Evolutionary conservation across 106 monocot genomes (phyloP).

Genomic region (Triglochin maritima): DNA sequence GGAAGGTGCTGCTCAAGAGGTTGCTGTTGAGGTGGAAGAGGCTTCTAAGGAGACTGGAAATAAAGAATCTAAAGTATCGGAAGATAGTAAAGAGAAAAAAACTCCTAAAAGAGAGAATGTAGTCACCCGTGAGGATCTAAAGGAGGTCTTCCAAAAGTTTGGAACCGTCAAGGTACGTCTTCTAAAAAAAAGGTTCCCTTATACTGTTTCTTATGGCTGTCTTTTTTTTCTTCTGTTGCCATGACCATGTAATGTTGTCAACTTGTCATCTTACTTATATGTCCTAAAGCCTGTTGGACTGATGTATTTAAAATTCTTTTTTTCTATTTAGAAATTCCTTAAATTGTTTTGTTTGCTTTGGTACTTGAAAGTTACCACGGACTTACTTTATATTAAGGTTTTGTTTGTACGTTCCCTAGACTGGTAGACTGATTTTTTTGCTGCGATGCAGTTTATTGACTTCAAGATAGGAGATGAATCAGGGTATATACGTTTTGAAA

Average conservation of each 20-base stretch:
- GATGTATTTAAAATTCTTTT: neutral
- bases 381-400: neutral
- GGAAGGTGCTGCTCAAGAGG: slow-evolving; percentile 10
- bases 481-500: slow-evolving; percentile 77
- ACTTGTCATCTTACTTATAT: too few species aligned
- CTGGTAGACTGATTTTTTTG: neutral
- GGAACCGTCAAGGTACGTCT: slow-evolving; percentile 71
- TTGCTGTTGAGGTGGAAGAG: slow-evolving; percentile 1
- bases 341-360: neutral
- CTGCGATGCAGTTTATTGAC: slow-evolving; percentile 50
- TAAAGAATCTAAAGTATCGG: slow-evolving; percentile 8
- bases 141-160: slow-evolving; percentile 44
- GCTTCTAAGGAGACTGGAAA: neutral
- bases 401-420: neutral
- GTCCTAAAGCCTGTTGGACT: too few species aligned
- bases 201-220: neutral
- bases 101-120: slow-evolving; percentile 2
- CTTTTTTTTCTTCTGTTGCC: neutral
- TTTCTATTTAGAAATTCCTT: neutral
- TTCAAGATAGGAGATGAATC: slow-evolving; percentile 66
- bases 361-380: too few species aligned
- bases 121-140: slow-evolving; percentile 70
- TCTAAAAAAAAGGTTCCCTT: neutral
- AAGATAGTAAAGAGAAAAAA: slow-evolving; percentile 4
- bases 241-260: neutral